Base-by-base conservation (phyloP, 2,329 filamentous ascomycete species). In the Aspergillus hiratsukae region DNA sequence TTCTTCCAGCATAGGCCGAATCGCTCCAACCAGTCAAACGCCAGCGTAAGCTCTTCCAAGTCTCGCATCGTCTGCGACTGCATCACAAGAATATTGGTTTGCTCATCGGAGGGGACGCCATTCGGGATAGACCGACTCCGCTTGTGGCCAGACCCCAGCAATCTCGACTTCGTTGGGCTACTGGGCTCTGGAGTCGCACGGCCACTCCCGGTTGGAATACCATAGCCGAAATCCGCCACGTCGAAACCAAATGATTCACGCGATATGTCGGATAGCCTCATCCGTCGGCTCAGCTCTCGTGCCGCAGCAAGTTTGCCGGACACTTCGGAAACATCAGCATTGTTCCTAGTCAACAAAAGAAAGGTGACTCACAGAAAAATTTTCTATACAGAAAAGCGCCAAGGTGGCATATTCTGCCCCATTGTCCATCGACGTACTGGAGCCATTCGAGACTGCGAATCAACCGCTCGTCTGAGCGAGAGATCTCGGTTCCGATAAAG, bases 361-460 rank as follows among this genome's bases (percentile, higher is more conserved):
- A 46, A 14, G 35, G 9, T n/a, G 31, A 82, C 90, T 80, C 83
- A 95, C 91, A 82, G 49, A 96, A 81, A 67, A 97, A 91, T 58
- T 87, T 86, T 67, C 89, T 89, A 75, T 96, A 90, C n/a, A 92
- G 82, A 64, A 85, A 81, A 29, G 84, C 83, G 45, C 90, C 86
- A 55, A 85, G 80, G 19, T 78, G 75, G 65, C 93, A 90, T 23
- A 90, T 86, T 56, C 87, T 80, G 17, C 81, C 78, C 87, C 88
- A 92, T 54, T 89, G 81, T 11, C 83, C 87, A 51, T 88, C 84
- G 8, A 93, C 82, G 55, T 90, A 81, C 56, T 90, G 77, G 70
- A 93, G 87, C 92, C 93, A 97, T 68, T 95, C 89, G 57, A 97
- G 76, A 40, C 89, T 86, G 55, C 88, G 83, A 48, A 97, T 90